phyloP scores from a whole-genome alignment of 345 rosid species.

The Hirschfeldia incana region DNA sequence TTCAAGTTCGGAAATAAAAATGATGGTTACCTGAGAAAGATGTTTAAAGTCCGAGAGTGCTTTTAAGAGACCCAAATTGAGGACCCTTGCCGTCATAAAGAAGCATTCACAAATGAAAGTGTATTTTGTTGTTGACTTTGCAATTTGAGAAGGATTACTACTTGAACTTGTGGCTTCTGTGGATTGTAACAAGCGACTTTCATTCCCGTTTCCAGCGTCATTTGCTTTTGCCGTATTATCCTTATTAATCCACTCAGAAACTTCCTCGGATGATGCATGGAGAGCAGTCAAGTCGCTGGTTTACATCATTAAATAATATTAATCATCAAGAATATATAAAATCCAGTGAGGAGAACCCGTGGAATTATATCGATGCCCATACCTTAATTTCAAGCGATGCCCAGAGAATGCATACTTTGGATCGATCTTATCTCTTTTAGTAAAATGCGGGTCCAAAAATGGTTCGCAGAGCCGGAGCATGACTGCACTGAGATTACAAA shows the following conservation, averaged over 20 bases:
- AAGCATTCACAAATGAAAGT: slow-evolving; percentile 92
- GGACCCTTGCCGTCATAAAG: slow-evolving; percentile 98
- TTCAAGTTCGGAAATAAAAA: not conserved
- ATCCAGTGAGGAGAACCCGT: not conserved
- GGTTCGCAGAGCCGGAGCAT: slow-evolving; percentile 95
- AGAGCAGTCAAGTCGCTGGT: slow-evolving; percentile 83
- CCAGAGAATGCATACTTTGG: slow-evolving; percentile 73
- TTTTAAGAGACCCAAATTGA: slow-evolving; percentile 89
- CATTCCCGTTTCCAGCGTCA: slow-evolving; percentile 43
- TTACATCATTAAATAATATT: slow-evolving; percentile 24
- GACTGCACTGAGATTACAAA: slow-evolving; percentile 92
- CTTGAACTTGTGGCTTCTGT: slow-evolving; percentile 80
- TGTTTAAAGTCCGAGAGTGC: slow-evolving; percentile 98
- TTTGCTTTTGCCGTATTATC: slow-evolving; percentile 41
- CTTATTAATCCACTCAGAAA: slow-evolving; percentile 72
- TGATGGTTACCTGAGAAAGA: slow-evolving; percentile 76
- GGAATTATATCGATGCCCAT: slow-evolving; percentile 25
- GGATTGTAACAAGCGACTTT: slow-evolving; percentile 65
- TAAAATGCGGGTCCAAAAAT: slow-evolving; percentile 74
- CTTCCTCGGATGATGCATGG: slow-evolving; percentile 93
- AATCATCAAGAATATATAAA: slow-evolving; percentile 2
- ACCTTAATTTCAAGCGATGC: slow-evolving; percentile 81
- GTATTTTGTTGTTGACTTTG: slow-evolving; percentile 52
- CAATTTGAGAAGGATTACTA: slow-evolving; percentile 38
- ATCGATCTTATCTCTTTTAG: slow-evolving; percentile 86